Evolutionary conservation across 805 yeast genomes (phyloP), one percentile per base, ranked within the genome.

Genomic region (Gaillardinia entomophila): DNA sequence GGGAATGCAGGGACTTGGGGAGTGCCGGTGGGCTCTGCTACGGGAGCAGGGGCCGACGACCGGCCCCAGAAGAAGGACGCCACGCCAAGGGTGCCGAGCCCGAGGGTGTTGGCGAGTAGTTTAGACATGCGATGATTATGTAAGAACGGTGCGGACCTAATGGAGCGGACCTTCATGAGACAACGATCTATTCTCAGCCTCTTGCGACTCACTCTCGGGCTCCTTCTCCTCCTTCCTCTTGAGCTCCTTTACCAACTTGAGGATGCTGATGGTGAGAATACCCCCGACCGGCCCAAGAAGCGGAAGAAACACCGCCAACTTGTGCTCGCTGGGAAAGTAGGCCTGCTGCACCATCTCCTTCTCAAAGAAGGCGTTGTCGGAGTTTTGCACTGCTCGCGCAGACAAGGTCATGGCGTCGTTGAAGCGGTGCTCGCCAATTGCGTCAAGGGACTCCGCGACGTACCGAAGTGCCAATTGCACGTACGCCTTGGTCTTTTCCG

Each of bases 291-390:
- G 98, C 0, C 97, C 97, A 23, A 89, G 55, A 28, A 90, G 62
- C 0, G 98, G 98, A 50, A 87, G 65, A 45, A 88, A 92, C 1
- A 92, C 95, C 0, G 98, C 97, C 49, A 92, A 68, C 55, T 86
- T 89, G 53, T 90, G 98, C 55, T 90, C 97, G 42, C 84, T 90
- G 0, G 98, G 97, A 66, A 89, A 87, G 55, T 84, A 88, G 35
- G 82, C 86, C 52, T 90, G 97, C 49, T 87, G 95, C 18, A 92
- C 86, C 96, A 92, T 90, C 54, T 82, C 89, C 46, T 85, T 84
- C 45, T 90, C 95, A 55, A 90, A 90, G 48, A 90, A 90, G 0
- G 97, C 97, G 28, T 66, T 66, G 42, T 79, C 72, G 0, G 96
- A 82, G 28, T 69, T 59, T 11, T 60, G 49, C 27, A 79, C 64